Evolutionary conservation across 2,329 filamentous ascomycete genomes (phyloP).

Genomic region (Colletotrichum tropicicola): DNA sequence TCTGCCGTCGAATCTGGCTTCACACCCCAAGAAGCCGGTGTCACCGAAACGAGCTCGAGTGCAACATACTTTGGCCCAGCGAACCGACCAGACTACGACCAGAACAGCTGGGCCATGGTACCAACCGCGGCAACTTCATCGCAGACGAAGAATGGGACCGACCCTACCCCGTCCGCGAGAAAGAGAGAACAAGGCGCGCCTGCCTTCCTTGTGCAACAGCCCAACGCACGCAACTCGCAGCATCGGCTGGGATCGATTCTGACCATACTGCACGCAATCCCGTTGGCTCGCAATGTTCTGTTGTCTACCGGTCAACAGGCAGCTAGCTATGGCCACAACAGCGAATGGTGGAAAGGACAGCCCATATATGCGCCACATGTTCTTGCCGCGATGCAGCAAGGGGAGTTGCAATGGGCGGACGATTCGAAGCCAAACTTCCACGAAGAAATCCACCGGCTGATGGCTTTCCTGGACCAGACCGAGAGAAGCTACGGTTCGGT

Average conservation of each 20-base stretch:
- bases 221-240: constrained; percentile 42
- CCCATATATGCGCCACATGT: constrained; percentile 53
- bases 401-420: constrained; percentile 41
- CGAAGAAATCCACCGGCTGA: constrained; percentile 68
- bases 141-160: constrained; percentile 29
- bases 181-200: constrained; percentile 54
- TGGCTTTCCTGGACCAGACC: constrained; percentile 70
- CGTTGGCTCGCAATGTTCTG: constrained; percentile 64
- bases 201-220: constrained; percentile 57
- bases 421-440: constrained; percentile 48
- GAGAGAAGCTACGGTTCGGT: constrained; percentile 68
- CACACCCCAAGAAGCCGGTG: constrained; percentile 59
- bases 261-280: constrained; percentile 69
- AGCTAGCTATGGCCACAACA: constrained; percentile 61
- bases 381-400: constrained; percentile 42
- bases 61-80: constrained; percentile 68
- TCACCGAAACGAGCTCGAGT: constrained; percentile 48
- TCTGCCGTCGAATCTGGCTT: constrained; percentile 56
- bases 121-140: constrained; percentile 43
- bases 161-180: constrained; percentile 49
- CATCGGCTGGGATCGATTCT: constrained; percentile 63
- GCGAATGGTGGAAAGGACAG: constrained; percentile 70
- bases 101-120: constrained; percentile 68
- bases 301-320: constrained; percentile 52
- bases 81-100: constrained; percentile 63